Conservation (phyloP, 2,329 filamentous ascomycete species). For the Penicillium brasilianum region DNA sequence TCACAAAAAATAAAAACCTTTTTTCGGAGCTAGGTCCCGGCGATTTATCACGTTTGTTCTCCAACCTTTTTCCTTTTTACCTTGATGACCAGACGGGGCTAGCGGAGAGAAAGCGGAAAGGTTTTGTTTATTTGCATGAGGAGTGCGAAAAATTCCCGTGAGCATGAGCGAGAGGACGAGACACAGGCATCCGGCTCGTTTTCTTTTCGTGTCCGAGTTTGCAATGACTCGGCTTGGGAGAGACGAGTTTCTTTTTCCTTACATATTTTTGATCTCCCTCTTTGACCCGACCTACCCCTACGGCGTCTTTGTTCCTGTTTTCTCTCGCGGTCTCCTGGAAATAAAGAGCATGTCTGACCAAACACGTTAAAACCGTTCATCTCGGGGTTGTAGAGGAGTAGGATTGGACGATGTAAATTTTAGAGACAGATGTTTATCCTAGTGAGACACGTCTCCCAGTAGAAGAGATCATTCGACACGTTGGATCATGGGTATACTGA, state of each 20-base stretch:
- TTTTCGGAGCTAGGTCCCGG: constrained; percentile 35
- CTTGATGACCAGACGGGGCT: constrained; percentile 37
- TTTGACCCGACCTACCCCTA: constrained; percentile 34
- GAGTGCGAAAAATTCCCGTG: constrained; percentile 27
- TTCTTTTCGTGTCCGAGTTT: constrained; percentile 10
- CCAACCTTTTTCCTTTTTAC: constrained; percentile 23
- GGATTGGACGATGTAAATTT: not conserved
- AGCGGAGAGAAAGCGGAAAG: constrained; percentile 29
- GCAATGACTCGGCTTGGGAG: constrained; percentile 7
- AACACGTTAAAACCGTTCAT: constrained; percentile 32
- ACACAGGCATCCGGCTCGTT: constrained; percentile 25
- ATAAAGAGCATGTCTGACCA: constrained; percentile 38
- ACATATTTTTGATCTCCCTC: constrained; percentile 33
- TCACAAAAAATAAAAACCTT: constrained; percentile 30
- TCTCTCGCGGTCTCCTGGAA: constrained; percentile 39
- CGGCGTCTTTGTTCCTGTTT: constrained; percentile 34
- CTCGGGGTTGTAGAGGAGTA: constrained; percentile 11
- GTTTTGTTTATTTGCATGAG: constrained; percentile 29
- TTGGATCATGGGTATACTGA: not conserved
- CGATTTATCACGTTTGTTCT: constrained; percentile 34
- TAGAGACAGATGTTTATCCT: not conserved
- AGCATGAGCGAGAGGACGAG: constrained; percentile 33
- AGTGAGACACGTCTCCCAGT: not conserved
- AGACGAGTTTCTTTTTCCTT: constrained; percentile 28
- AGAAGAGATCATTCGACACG: not conserved